Base-by-base conservation (phyloP, 2,329 filamentous ascomycete genomes). In the Ampelomyces quisqualis region DNA sequence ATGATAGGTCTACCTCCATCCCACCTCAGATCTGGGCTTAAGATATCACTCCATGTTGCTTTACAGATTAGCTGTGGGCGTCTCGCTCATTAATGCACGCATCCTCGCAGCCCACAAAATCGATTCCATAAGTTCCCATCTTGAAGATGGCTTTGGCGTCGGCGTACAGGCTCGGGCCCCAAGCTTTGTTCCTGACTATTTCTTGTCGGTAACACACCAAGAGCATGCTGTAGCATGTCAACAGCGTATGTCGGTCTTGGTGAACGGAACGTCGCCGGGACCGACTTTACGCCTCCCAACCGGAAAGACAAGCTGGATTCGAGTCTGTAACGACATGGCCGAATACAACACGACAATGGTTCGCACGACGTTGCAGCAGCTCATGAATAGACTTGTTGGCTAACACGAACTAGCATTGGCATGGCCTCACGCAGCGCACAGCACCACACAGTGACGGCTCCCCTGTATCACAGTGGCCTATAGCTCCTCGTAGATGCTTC, bases 401-500 rank as follows among this genome's bases (percentile, higher is more conserved):
- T 49, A 30, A 49, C 15, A 30, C 2, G 8, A 3, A 7, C 3
- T 10, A 84, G 77, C 82, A 86, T 57, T 86, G 82, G 82, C 82
- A 86, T 64, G 83, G 83, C 9, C 70, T 86, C 7, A 76, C 74
- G 11, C 77, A 80, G 58, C 69, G 75, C 21, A 72, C 76, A 21
- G 77, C 80, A 1, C 80, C 80, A 0, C 86, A 84, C 63, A 79
- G 81, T 1, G 83, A 86, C 49, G 82, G 83, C 3, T 74, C 79
- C 0, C 79, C 81, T 1, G 80, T 77, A 2, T 75, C 75, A 13
- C 82, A 86, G 51, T 86, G 82, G 82, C 81, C 82, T 0, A 84
- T 86, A 24, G 75, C 79, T 0, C 73, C 80, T 0, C 64, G 70
- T 1, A 73, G 79, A 43, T 86, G 78, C 65, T 86, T 86, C 60